Evolutionary conservation across 139 green algal genomes (phyloP).

Genomic region (Astrephomene gubernaculifera): DNA sequence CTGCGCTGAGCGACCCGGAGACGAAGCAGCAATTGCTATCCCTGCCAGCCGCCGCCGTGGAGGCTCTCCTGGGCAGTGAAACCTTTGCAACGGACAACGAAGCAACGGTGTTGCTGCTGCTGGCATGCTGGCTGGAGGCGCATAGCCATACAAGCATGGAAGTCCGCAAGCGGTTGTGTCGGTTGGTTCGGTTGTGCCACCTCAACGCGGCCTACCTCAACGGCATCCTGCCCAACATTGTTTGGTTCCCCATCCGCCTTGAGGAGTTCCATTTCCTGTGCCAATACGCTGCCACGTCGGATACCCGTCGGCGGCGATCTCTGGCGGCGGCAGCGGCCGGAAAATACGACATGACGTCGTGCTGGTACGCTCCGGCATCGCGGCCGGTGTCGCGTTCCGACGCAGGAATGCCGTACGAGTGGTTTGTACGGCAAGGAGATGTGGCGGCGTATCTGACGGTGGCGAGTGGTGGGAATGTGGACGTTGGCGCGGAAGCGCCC

Average conservation of each 20-base stretch:
- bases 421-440: not conserved
- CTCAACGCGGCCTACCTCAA: not conserved
- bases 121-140: conserved; percentile 10
- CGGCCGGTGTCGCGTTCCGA: not conserved
- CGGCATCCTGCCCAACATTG: not conserved
- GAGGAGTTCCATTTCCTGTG: conserved; percentile 25
- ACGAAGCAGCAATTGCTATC: not conserved
- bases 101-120: conserved; percentile 6
- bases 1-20: not conserved
- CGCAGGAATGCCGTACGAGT: not conserved
- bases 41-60: not conserved
- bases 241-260: conserved; percentile 9
- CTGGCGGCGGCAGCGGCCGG: not conserved
- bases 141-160: not conserved
- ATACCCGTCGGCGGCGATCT: not conserved
- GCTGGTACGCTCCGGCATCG: not conserved
- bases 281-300: not conserved
- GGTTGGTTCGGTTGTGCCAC: not conserved
- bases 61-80: conserved; percentile 15
- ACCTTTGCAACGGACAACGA: not conserved
- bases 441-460: conserved; percentile 2
- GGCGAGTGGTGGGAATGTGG: no score
- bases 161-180: not conserved
- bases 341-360: not conserved
- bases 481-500: no score